phyloP scores from a whole-genome alignment of 371 early-diverging fungal genomes.

The Haplosporangium sp. region DNA sequence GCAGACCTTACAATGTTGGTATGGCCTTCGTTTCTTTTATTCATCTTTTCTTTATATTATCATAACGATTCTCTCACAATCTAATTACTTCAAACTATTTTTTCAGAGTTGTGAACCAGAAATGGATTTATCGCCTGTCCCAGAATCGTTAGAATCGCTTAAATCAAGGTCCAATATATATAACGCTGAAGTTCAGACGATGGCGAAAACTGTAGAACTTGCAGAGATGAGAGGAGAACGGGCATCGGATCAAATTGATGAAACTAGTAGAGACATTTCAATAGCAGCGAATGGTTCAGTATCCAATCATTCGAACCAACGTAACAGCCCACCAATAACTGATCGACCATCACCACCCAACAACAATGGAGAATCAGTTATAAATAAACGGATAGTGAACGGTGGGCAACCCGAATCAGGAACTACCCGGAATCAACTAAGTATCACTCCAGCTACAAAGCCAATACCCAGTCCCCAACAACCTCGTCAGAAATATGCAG shows the following conservation, averaged over 20 bases:
- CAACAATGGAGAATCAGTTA: background rate
- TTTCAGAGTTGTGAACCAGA: conserved; percentile 39
- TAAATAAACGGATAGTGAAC: background rate
- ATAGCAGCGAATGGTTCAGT: background rate
- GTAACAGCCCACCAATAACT: background rate
- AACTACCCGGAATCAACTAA: background rate
- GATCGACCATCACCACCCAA: background rate
- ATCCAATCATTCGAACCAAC: background rate
- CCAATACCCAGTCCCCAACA: background rate
- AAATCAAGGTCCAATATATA: conserved; percentile 7
- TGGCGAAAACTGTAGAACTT: conserved; percentile 1
- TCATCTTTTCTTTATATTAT: background rate
- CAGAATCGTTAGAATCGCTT: conserved; percentile 23
- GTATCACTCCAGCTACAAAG: background rate
- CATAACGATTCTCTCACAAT: background rate
- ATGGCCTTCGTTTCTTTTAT: background rate
- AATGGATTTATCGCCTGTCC: conserved; percentile 25
- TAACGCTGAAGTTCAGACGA: conserved; percentile 10
- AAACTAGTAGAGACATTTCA: background rate
- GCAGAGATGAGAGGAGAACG: background rate
- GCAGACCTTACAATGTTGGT: conserved; percentile 20
- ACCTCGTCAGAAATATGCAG: conserved; percentile 14
- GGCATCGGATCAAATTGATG: background rate
- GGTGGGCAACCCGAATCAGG: background rate
- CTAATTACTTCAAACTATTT: too few relatives aligned